Conservation (phyloP, 2,329 filamentous ascomycete species). For the Talaromyces islandicus region DNA sequence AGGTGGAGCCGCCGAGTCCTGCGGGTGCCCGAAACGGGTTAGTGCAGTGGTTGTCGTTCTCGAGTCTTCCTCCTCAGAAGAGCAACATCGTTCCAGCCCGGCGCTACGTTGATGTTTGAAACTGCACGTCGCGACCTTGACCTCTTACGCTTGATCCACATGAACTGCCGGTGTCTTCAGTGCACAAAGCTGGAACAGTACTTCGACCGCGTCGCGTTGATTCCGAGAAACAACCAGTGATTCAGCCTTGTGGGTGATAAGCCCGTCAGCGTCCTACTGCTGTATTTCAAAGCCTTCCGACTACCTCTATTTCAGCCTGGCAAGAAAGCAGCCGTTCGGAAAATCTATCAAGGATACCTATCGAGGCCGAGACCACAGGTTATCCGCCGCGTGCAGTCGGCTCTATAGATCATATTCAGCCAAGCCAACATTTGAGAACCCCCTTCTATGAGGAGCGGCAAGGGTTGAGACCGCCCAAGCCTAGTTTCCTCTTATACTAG, state of each 20-base stretch:
- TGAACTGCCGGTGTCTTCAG: background rate
- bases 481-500: background rate
- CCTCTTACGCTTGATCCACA: background rate
- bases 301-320: background rate
- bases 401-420: background rate
- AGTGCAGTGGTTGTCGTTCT: background rate
- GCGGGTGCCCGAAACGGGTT: background rate
- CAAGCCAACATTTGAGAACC: background rate
- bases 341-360: background rate
- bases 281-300: background rate
- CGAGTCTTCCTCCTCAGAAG: background rate
- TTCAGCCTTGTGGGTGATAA: background rate
- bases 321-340: background rate
- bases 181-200: background rate
- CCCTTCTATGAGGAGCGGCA: background rate
- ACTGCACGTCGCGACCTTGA: background rate
- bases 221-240: background rate
- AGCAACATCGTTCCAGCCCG: background rate
- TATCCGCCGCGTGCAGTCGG: background rate
- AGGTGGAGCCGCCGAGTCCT: background rate
- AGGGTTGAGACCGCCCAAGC: background rate
- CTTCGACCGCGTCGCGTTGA: background rate
- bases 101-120: background rate
- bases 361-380: background rate
- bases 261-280: background rate